phyloP scores from a whole-genome alignment of 805 yeast genomes.

The Sungouiella thailandica region DNA sequence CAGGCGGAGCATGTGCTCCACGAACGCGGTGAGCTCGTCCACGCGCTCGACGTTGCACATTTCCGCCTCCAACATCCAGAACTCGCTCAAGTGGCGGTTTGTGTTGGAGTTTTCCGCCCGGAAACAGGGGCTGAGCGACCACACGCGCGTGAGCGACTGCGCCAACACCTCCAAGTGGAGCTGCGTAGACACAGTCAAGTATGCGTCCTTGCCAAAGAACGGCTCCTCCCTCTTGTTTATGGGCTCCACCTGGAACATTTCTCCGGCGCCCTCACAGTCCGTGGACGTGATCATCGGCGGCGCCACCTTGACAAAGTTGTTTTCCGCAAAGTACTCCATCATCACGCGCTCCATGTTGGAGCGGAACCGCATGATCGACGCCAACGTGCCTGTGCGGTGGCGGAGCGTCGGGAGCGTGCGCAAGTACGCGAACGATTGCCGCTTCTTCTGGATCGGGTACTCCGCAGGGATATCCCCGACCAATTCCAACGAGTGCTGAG shows the following conservation, averaged over 20 bases:
- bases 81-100: slow-evolving; percentile 85
- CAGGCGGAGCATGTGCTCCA: slow-evolving; percentile 64
- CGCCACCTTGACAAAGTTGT: slow-evolving; percentile 63
- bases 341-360: slow-evolving; percentile 58
- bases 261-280: slow-evolving; percentile 98
- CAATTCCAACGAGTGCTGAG: slow-evolving; percentile 34
- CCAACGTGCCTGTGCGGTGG: slow-evolving; percentile 63
- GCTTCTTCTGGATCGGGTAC: slow-evolving; percentile 84
- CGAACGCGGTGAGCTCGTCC: slow-evolving; percentile 55
- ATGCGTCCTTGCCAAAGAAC: slow-evolving; percentile 66
- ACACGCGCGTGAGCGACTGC: slow-evolving; percentile 70
- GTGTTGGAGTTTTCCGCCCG: slow-evolving; percentile 90
- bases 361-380: slow-evolving; percentile 67
- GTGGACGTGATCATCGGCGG: slow-evolving; percentile 87
- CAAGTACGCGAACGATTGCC: slow-evolving; percentile 58
- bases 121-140: slow-evolving; percentile 89
- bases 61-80: slow-evolving; percentile 98
- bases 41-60: slow-evolving; percentile 60
- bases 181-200: slow-evolving; percentile 86
- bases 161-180: slow-evolving; percentile 81
- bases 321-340: slow-evolving; percentile 46
- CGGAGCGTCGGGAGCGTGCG: slow-evolving; percentile 73
- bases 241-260: slow-evolving; percentile 60
- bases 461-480: slow-evolving; percentile 57
- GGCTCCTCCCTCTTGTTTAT: slow-evolving; percentile 16